Evolutionary conservation across 2,329 filamentous ascomycete species (phyloP).

Genomic region (Cladosporium austrohemisphaericum): DNA sequence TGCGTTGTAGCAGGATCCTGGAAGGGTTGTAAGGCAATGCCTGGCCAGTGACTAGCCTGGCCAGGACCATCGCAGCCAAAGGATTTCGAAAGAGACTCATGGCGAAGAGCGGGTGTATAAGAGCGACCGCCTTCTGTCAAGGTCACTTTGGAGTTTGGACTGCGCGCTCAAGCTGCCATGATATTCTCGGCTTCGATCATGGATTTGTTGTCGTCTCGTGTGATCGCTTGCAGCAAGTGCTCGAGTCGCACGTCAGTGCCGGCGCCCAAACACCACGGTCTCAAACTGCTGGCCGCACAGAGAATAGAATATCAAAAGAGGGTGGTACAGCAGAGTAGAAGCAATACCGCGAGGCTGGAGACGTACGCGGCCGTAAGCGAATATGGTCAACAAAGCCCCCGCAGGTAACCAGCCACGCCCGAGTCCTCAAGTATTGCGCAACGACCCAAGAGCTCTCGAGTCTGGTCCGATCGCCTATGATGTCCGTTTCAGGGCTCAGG

Average conservation of each 20-base stretch:
- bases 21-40: constrained; percentile 73
- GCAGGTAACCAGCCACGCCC: constrained; percentile 12
- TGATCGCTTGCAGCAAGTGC: neutral
- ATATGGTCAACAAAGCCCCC: constrained; percentile 12
- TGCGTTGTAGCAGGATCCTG: constrained; percentile 58
- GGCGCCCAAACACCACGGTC: constrained; percentile 6
- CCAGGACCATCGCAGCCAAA: constrained; percentile 4
- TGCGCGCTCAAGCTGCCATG: constrained; percentile 1
- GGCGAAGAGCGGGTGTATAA: constrained; percentile 4
- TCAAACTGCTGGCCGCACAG: constrained; percentile 4
- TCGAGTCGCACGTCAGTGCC: neutral
- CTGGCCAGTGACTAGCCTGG: constrained; percentile 16
- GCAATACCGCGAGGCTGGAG: constrained; percentile 14
- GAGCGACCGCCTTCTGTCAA: neutral
- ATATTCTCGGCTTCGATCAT: neutral
- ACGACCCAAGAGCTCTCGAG: constrained; percentile 6
- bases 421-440: constrained; percentile 10
- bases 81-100: constrained; percentile 6
- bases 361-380: constrained; percentile 13
- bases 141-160: neutral
- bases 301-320: neutral
- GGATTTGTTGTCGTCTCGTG: constrained; percentile 4
- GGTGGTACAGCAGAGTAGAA: constrained; percentile 8
- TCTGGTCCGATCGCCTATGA: constrained; percentile 13
- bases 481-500: constrained; percentile 12